phyloP scores from a whole-genome alignment of 768 basidiomycete species.

The Boletus rubescentipes region DNA sequence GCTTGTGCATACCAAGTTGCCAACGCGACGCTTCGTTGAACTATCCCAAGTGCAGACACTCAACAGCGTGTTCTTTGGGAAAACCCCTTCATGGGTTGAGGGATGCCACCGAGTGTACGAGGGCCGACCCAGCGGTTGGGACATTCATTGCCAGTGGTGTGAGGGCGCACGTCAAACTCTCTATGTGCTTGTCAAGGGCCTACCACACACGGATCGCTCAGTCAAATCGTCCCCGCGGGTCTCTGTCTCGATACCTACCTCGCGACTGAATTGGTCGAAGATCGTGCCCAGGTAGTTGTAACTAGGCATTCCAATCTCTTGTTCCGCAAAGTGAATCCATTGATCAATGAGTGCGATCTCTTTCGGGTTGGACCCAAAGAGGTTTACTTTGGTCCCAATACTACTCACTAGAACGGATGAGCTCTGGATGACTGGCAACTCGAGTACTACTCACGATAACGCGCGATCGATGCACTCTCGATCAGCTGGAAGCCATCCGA shows the following conservation, averaged over 20 bases:
- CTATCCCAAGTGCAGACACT: slow-evolving; percentile 58
- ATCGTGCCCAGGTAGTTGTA: background rate
- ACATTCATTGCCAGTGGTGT: slow-evolving; percentile 47
- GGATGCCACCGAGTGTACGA: slow-evolving; percentile 69
- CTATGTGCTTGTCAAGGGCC: background rate
- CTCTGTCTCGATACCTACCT: slow-evolving; percentile 2
- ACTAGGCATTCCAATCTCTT: slow-evolving; percentile 1
- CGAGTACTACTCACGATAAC: slow-evolving; percentile 12
- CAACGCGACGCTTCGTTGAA: slow-evolving; percentile 73
- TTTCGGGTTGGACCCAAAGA: slow-evolving; percentile 13
- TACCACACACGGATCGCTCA: background rate
- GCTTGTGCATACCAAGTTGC: background rate
- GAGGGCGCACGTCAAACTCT: slow-evolving; percentile 4
- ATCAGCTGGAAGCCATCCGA: slow-evolving; percentile 17
- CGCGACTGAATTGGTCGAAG: slow-evolving; percentile 3
- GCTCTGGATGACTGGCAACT: background rate
- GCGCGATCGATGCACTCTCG: slow-evolving; percentile 18
- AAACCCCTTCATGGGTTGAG: slow-evolving; percentile 40
- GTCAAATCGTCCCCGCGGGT: too few species aligned
- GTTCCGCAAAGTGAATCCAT: slow-evolving; percentile 21
- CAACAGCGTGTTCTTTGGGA: background rate
- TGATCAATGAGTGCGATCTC: slow-evolving; percentile 17
- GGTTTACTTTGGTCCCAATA: slow-evolving; percentile 8
- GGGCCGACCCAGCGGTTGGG: slow-evolving; percentile 79
- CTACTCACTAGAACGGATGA: slow-evolving; percentile 8